Evolutionary conservation across 331 rosid species (phyloP), one percentile per base, ranked within the genome.

Genomic region (Malus hybrid): DNA sequence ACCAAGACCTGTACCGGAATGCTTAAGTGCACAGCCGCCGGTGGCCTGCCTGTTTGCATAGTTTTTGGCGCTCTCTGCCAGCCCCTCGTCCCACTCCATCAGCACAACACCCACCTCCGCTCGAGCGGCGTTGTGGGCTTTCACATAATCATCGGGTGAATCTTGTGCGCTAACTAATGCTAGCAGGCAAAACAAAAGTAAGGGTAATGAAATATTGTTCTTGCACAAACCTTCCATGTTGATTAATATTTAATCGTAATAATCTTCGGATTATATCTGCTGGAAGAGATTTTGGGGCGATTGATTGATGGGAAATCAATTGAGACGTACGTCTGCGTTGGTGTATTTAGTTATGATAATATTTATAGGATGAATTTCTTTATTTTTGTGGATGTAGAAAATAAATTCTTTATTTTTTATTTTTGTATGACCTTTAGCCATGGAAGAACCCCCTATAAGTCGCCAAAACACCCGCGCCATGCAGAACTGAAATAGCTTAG

Each of bases 21-120:
- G 89, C 22, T 78, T 80, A 65, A 83, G 31, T 1, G 61, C 50
- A 65, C 87, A 86, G 65, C 13, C 75, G 0, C 74, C 83, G 1
- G 46, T 10, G 19, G 9, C 64, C 11, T 68, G 81, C 39, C 7
- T 7, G 78, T 83, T 83, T 1, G 80, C 69, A 4, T 86, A 81
- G 65, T 69, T 75, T 27, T n/a, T 72, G 6, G 90, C 86, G 20
- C 27, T 83, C 7, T 71, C 10, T 7, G 87, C 87, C 22, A 86
- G 77, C 0, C 1, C 56, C 29, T 73, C n/a, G 14, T 83, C 86
- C 84, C 90, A 86, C 18, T 19, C 74, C 52, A 86, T n/a, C 0
- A 71, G 62, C 0, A 80, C 86, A 0, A 83, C 87, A 13, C 77
- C 65, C 19, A 78, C 81, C 46, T 50, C 10, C 0, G 28, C 71